A percentile compares a stretch with the other conserved stretches of the same genome.
Conservation (phyloP, 139 green algal genomes). For the Closterium sp. region DNA sequence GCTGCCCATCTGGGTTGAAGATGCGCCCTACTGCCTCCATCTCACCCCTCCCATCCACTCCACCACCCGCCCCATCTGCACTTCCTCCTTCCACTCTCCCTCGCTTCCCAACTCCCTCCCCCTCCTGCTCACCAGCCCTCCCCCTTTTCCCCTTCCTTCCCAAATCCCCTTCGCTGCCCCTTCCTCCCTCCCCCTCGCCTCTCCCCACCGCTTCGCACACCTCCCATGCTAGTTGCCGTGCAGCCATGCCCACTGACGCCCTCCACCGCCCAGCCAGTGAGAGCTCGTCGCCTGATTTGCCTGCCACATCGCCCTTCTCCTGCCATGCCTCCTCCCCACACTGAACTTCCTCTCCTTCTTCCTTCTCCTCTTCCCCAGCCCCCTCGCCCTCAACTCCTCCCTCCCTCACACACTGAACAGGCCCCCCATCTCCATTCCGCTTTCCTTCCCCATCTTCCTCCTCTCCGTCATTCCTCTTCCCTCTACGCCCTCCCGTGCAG, state of each 20-base stretch:
- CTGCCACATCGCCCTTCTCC: neutral
- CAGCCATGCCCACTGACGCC: neutral
- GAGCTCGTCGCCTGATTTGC: neutral
- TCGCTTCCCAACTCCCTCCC: neutral
- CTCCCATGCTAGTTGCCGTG: neutral
- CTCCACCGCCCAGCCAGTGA: neutral
- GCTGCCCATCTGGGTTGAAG: neutral
- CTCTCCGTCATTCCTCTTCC: too few species aligned
- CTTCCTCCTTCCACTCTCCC: neutral
- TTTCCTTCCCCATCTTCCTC: neutral
- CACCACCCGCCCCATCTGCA: neutral
- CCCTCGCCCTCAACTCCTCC: neutral
- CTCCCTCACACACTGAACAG: neutral
- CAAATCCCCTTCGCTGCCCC: neutral
- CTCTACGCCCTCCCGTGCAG: too few species aligned
- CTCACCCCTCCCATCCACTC: too few species aligned
- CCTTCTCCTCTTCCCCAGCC: neutral
- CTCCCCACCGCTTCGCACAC: neutral
- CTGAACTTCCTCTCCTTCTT: neutral
- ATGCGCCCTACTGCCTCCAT: neutral
- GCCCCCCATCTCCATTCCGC: neutral
- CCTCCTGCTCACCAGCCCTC: neutral
- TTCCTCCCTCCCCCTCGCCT: neutral
- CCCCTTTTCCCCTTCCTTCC: neutral
- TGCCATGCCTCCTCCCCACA: neutral